Conservation (phyloP, 2,329 filamentous ascomycete species). For the Venturiaceae sp. region DNA sequence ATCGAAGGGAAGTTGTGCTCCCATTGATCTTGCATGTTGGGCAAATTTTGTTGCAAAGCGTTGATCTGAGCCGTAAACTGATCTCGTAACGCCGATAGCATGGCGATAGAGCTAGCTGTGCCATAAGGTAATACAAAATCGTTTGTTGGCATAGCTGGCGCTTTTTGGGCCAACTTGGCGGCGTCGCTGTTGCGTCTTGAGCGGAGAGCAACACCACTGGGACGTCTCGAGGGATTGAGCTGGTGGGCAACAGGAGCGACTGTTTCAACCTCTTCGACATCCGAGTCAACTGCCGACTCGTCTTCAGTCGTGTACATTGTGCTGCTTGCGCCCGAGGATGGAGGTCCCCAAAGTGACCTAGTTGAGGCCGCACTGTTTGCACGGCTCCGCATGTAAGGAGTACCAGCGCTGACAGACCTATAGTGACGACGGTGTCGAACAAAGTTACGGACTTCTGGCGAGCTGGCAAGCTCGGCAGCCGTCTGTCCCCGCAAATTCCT, state of each 20-base stretch:
- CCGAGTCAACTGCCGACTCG: constrained; percentile 5
- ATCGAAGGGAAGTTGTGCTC: constrained; percentile 54
- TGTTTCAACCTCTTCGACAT: constrained; percentile 3
- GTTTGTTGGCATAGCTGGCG: background rate
- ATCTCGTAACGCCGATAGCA: constrained; percentile 62
- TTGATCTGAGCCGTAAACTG: constrained; percentile 66
- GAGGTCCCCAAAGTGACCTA: constrained; percentile 19
- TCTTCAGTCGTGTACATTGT: constrained; percentile 5
- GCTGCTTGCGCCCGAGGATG: constrained; percentile 6
- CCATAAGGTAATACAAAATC: background rate
- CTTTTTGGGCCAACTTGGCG: background rate
- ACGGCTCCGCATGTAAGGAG: constrained; percentile 47
- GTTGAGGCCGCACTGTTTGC: constrained; percentile 59
- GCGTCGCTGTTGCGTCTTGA: constrained; percentile 5
- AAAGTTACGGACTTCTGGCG: constrained; percentile 52
- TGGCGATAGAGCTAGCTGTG: constrained; percentile 26
- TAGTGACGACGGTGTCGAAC: constrained; percentile 52
- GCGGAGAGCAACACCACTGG: constrained; percentile 1
- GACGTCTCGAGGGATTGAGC: background rate
- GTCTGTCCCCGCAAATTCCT: constrained; percentile 62
- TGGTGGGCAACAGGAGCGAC: background rate
- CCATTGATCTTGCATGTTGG: constrained; percentile 54
- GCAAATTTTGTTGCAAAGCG: constrained; percentile 55
- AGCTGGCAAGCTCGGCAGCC: constrained; percentile 60
- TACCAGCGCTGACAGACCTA: constrained; percentile 55